Conservation (phyloP, 2,329 filamentous ascomycete species). For the Botryotinia narcissicola region DNA sequence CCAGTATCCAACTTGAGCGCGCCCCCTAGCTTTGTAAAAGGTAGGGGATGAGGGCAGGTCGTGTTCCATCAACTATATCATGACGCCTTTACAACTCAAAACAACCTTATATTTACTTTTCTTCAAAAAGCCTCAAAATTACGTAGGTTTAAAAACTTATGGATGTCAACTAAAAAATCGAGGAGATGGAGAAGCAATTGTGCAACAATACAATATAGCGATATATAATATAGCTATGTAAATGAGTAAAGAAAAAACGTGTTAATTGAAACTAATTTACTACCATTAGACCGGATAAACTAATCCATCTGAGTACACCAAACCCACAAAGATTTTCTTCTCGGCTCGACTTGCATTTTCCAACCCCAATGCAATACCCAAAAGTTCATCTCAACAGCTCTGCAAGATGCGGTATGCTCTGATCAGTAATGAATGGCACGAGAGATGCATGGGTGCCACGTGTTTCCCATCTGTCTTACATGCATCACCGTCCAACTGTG, state of each 20-base stretch:
- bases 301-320: background rate
- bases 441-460: conserved; percentile 7
- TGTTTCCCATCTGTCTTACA: conserved; percentile 18
- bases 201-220: background rate
- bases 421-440: background rate
- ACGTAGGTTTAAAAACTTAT: too few relatives aligned
- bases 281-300: background rate
- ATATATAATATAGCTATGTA: background rate
- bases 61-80: background rate
- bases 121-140: too few relatives aligned
- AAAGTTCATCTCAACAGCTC: background rate
- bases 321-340: background rate
- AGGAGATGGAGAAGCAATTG: background rate
- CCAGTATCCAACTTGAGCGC: too few relatives aligned
- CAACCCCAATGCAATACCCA: background rate
- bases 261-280: background rate
- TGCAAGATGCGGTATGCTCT: background rate
- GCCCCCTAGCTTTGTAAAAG: too few relatives aligned
- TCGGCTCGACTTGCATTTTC: background rate
- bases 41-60: too few relatives aligned
- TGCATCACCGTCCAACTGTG: background rate
- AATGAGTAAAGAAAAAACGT: background rate
- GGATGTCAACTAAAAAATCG: too few relatives aligned
- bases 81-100: too few relatives aligned
- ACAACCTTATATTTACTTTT: background rate